Evolutionary conservation across 1,284 basidiomycete genomes (phyloP), one percentile per base, ranked within the genome.

Genomic region (Boletus semigastroideus): DNA sequence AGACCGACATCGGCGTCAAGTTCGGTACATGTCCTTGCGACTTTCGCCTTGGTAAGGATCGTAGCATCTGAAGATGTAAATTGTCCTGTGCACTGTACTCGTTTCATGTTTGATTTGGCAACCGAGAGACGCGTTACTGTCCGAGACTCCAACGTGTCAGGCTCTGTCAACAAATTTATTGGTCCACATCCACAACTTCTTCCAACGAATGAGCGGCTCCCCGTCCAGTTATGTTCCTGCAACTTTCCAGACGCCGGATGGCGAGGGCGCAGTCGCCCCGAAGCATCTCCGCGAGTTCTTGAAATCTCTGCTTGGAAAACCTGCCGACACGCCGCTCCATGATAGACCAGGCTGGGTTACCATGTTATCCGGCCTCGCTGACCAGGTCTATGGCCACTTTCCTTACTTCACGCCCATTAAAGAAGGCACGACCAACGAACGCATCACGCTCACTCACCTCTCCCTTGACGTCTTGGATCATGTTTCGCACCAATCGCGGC

Each of bases 391-490:
- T 39, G 52, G 69, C 63, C 33, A 69, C 70, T 38, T 82, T 85
- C 63, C 81, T 72, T 51, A 69, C 71, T 39, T 75, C 75, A 31
- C 70, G 66, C 41, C 68, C 59, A 63, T 71, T 51, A 62, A 71
- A 22, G 60, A 72, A 22, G 87, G 84, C 82, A 73, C 75, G 9
- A 71, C 82, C 56, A 74, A 79, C 57, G 84, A 86, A 61, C 82
- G 80, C 57, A 71, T 83, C 48, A 75, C 72, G 46, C 68, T 87
- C 51, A 77, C 78, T 2, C 76, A 82, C 31, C 65, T 75, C 16
- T 76, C 79, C 9, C 68, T 88, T 45, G 75, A 81, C 27, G 70
- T 84, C 47, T 71, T 86, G 45, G 70, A 74, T 55, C 72, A 75
- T 45, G 75, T 79, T 28, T 72, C 78, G 8, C 64, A 65, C 56